A percentile compares a stretch with the other conserved stretches of the same genome.
phyloP scores from a whole-genome alignment of 108 stramenopile genomes.

The Poteriospumella lacustris region DNA sequence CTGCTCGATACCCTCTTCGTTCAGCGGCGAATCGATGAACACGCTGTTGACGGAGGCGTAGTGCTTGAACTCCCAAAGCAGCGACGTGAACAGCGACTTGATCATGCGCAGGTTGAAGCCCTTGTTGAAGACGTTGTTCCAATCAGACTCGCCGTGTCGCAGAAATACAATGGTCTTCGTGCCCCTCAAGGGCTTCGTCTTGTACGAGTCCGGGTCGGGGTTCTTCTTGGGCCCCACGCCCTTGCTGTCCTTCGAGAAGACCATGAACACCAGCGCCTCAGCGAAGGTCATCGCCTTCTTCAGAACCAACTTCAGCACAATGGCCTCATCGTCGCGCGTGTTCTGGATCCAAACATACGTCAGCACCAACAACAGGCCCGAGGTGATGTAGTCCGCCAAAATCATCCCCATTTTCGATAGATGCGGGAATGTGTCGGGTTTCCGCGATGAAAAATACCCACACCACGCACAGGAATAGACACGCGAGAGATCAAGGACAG shows the following conservation, averaged over 20 bases:
- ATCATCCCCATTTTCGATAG: too few relatives aligned
- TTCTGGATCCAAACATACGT: neutral
- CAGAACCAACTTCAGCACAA: neutral
- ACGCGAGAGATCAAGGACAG: too few relatives aligned
- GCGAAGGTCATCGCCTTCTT: neutral
- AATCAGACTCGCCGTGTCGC: conserved; percentile 49
- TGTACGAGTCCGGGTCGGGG: neutral
- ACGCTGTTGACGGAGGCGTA: conserved; percentile 17
- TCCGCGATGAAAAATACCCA: too few relatives aligned
- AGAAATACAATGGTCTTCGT: conserved; percentile 48
- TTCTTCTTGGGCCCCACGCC: conserved; percentile 16
- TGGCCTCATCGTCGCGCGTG: neutral
- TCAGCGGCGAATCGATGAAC: conserved; percentile 38
- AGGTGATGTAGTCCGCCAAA: too few relatives aligned
- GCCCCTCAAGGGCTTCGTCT: neutral
- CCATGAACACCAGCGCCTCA: neutral
- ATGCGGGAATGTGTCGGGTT: too few relatives aligned
- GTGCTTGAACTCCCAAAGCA: neutral
- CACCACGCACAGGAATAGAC: too few relatives aligned
- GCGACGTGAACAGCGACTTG: neutral
- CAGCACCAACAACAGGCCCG: too few relatives aligned
- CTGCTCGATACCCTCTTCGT: conserved; percentile 31
- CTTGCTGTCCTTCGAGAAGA: conserved; percentile 23
- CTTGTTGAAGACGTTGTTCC: conserved; percentile 43
- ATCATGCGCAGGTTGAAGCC: neutral